A percentile compares a stretch with the other conserved stretches of the same genome.
Conservation (phyloP, 129 eudicot genomes). For the Apium graveolens region DNA sequence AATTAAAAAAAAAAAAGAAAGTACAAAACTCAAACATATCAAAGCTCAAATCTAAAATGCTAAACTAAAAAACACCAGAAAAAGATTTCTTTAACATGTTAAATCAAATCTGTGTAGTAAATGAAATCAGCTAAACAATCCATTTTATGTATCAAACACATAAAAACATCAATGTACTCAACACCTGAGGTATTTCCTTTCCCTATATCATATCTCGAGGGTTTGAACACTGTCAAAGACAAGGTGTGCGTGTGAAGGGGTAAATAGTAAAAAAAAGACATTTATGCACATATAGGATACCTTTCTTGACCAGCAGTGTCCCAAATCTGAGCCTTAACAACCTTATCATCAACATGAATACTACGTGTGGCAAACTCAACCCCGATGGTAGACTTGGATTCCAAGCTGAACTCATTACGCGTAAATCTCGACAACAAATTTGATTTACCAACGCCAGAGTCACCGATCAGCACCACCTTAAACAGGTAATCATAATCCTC, state of each 20-base stretch:
- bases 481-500: constrained; percentile 41
- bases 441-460: constrained; percentile 42
- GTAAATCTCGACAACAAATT: constrained; percentile 35
- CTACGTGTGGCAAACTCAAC: constrained; percentile 42
- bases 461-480: constrained; percentile 41
- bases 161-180: background rate
- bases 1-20: background rate
- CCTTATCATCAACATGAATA: constrained; percentile 27
- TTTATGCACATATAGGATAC: background rate
- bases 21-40: too few relatives aligned
- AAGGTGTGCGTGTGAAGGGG: too few relatives aligned
- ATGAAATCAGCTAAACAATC: background rate
- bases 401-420: constrained; percentile 39
- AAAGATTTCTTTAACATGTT: too few relatives aligned
- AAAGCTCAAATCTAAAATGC: too few relatives aligned
- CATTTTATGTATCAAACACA: background rate
- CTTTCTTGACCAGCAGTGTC: constrained; percentile 17
- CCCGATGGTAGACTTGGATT: constrained; percentile 41
- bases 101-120: too few relatives aligned
- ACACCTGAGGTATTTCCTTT: too few relatives aligned
- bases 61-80: too few relatives aligned
- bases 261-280: too few relatives aligned
- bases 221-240: too few relatives aligned
- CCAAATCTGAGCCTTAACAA: constrained; percentile 17
- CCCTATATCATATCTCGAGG: too few relatives aligned